A percentile compares a stretch with the other conserved stretches of the same genome.
These are phyloP conservation scores for Fusarium austroafricanum DNA, from an alignment of 2,329 filamentous ascomycete genomes.

Conservation along the genomic window DNA sequence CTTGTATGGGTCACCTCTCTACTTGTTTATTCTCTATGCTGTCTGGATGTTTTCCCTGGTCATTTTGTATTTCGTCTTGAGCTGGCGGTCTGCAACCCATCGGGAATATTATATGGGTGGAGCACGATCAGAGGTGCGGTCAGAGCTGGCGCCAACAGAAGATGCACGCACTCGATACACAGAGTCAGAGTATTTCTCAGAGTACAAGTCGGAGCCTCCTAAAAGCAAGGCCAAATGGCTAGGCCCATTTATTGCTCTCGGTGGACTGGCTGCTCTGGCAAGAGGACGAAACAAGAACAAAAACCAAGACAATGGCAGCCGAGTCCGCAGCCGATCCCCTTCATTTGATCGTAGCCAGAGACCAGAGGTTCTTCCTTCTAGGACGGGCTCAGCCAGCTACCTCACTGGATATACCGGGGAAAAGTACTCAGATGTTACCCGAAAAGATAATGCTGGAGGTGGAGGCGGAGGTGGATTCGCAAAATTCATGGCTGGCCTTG, in stretches of 20 bases:
- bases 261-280: conserved; percentile 61
- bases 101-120: conserved; percentile 67
- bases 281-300: conserved; percentile 58
- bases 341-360: conserved; percentile 53
- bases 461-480: conserved; percentile 66
- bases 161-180: conserved; percentile 54
- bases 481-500: conserved; percentile 67
- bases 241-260: conserved; percentile 64
- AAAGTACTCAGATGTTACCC: conserved; percentile 67
- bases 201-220: conserved; percentile 48
- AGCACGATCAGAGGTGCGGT: conserved; percentile 64
- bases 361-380: conserved; percentile 65
- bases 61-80: conserved; percentile 81
- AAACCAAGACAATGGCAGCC: conserved; percentile 53
- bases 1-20: conserved; percentile 89
- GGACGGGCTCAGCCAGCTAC: conserved; percentile 67
- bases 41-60: conserved; percentile 81
- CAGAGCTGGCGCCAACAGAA: conserved; percentile 57
- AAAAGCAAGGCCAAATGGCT: conserved; percentile 58
- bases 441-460: conserved; percentile 44
- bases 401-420: conserved; percentile 61
- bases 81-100: conserved; percentile 72
- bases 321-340: conserved; percentile 55
- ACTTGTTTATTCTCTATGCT: conserved; percentile 86
- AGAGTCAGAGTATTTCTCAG: conserved; percentile 55